Conservation (phyloP, 176 grass and related monocot species). For the Musa troglodytarum region DNA sequence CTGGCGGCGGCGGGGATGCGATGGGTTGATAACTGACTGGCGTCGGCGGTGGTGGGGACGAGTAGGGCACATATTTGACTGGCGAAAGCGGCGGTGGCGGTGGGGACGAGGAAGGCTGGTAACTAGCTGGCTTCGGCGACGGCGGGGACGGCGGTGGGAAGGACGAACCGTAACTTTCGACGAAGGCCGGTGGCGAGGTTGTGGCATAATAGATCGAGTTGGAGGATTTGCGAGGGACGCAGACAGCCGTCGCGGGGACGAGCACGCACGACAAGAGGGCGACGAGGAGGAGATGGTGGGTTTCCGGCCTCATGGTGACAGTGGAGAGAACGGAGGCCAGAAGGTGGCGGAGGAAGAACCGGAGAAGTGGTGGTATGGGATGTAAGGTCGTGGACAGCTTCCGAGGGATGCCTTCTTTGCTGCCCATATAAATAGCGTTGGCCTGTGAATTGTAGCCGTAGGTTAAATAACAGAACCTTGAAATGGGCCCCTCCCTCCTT, state of each 20-base stretch:
- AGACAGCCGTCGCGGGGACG: neutral
- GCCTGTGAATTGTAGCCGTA: neutral
- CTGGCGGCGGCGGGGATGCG: neutral
- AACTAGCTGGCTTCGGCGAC: neutral
- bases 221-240: slow-evolving; percentile 19
- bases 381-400: slow-evolving; percentile 8
- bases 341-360: slow-evolving; percentile 7
- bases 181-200: neutral
- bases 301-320: slow-evolving; percentile 22
- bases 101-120: neutral
- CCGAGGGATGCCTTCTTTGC: slow-evolving; percentile 2
- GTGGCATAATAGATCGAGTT: neutral
- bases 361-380: neutral
- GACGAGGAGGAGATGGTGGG: slow-evolving; percentile 15
- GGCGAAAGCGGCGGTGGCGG: neutral
- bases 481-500: no score
- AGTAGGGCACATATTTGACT: neutral
- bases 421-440: neutral
- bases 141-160: neutral
- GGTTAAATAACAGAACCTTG: neutral
- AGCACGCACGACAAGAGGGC: neutral
- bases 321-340: neutral
- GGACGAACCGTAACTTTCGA: neutral
- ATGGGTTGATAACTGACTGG: no score
- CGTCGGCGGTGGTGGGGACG: neutral